phyloP scores from a whole-genome alignment of 345 rosid genomes.

The Hypericum perforatum region DNA sequence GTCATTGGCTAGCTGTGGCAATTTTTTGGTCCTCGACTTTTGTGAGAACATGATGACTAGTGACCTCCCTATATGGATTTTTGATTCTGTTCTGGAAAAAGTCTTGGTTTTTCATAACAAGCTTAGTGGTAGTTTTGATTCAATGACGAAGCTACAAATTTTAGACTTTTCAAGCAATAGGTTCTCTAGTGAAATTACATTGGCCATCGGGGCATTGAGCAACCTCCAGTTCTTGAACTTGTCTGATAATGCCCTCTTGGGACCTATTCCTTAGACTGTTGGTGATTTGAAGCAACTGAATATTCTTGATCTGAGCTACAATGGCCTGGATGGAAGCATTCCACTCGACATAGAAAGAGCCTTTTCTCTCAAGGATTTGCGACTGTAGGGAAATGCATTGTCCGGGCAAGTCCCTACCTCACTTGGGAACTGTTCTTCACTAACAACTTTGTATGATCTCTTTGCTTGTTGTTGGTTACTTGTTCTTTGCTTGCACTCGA shows the following conservation, averaged over 20 bases:
- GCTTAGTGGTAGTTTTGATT: conserved; percentile 14
- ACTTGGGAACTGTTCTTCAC: conserved; percentile 45
- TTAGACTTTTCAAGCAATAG: conserved; percentile 70
- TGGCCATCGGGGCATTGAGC: conserved; percentile 34
- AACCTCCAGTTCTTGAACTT: conserved; percentile 51
- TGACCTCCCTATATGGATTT: conserved; percentile 48
- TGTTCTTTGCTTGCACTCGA: no score
- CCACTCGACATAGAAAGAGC: conserved; percentile 65
- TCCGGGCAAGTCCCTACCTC: conserved; percentile 59
- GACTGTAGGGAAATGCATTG: conserved; percentile 49
- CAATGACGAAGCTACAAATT: conserved; percentile 35
- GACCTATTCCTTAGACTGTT: conserved; percentile 42
- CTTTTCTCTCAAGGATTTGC: conserved; percentile 52
- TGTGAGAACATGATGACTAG: conserved; percentile 64
- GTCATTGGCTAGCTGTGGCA: conserved; percentile 46
- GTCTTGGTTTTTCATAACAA: conserved; percentile 26
- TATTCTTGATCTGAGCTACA: conserved; percentile 66
- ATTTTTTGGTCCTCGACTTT: conserved; percentile 50
- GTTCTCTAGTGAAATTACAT: conserved; percentile 51
- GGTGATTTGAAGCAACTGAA: conserved; percentile 47
- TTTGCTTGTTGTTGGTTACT: neutral
- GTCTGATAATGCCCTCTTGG: conserved; percentile 50
- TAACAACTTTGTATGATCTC: conserved; percentile 59
- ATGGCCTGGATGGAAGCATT: conserved; percentile 56
- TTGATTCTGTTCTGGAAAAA: conserved; percentile 25